Base-by-base conservation (phyloP, 441 rosid species). In the Caryocar brasiliense region DNA sequence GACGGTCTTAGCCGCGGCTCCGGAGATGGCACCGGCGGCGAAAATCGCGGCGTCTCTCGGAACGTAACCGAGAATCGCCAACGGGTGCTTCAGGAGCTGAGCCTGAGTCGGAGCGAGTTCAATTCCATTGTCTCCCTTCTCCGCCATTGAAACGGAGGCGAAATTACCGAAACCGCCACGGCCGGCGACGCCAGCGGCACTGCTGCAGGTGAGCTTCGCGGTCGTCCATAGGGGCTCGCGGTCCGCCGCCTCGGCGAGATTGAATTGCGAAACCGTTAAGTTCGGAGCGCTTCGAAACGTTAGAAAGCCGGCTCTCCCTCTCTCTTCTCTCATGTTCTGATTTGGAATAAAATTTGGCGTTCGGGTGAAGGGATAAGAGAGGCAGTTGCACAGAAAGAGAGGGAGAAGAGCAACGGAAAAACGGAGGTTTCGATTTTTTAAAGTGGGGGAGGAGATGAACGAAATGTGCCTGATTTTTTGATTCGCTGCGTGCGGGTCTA, bases 1-100 rank as follows among this genome's bases (percentile, higher is more conserved):
- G 57, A 76, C 82, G 28, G 90, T 72, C 75, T 92, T 92, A 0
- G 97, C 99, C 10, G 87, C 95, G 30, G 95, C 97, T 44, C 99
- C 99, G 34, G 97, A 79, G 32, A 78, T 51, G 11, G 99, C 97
- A n/a, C 88, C 97, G 48, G 99, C 97, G 2, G 74, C 64, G 58
- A 92, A 92, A 42, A 83, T 74, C 20, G 95, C 87, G 7, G 56
- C 82, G 38, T 83, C 97, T 47, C 58, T 73, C 0, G 95, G 99
- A 8, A 88, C 85, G 19, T 53, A 66, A 49, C 85, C 81, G 10
- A 88, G 46, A 17, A 71, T 20, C 18, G 95, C 95, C 48, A 85
- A 39, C 6, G 97, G 99, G 61, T 82, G 84, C 53, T 70, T 82
- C 69, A 77, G 35, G 14, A 92, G 85, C 86, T 88, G 99, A 51